Conservation (phyloP, 129 eudicot genomes). For the Pseudognaphalium luteoalbum region DNA sequence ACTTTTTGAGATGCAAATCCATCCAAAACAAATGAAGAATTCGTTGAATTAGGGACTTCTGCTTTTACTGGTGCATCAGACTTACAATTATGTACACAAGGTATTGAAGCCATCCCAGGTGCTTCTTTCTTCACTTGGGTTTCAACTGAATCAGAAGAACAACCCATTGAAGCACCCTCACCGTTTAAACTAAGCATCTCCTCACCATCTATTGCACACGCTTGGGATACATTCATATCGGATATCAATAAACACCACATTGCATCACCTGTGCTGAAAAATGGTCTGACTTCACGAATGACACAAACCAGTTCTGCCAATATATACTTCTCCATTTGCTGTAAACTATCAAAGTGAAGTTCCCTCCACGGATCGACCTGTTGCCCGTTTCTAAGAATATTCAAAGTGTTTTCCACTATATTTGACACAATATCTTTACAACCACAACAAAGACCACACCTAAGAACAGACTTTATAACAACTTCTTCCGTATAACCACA, state of each 20-base stretch:
- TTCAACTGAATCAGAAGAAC: constrained; percentile 37
- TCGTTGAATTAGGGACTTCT: constrained; percentile 32
- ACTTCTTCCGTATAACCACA: constrained; percentile 72
- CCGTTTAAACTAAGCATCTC: constrained; percentile 40
- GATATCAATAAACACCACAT: constrained; percentile 90
- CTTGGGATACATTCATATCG: constrained; percentile 88
- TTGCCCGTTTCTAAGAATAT: constrained; percentile 52
- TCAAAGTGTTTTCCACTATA: constrained; percentile 68
- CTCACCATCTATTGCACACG: constrained; percentile 69
- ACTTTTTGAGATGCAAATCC: constrained; percentile 48
- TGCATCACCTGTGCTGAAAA: constrained; percentile 82
- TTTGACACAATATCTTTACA: constrained; percentile 68
- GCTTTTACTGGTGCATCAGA: constrained; percentile 29
- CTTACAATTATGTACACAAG: constrained; percentile 38
- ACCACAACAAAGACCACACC: constrained; percentile 82
- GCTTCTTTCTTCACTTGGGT: constrained; percentile 38
- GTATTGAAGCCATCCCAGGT: constrained; percentile 27
- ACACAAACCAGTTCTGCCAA: constrained; percentile 79
- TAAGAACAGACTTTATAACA: constrained; percentile 60
- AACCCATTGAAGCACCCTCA: constrained; percentile 41
- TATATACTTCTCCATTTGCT: constrained; percentile 71
- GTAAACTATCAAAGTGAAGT: constrained; percentile 62
- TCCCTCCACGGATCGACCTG: constrained; percentile 49
- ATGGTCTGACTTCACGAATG: constrained; percentile 73
- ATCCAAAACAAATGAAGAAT: constrained; percentile 30